These are phyloP conservation scores for Wickerhamomyces alni DNA, from an alignment of 805 yeast genomes.

Conservation along the genomic window DNA sequence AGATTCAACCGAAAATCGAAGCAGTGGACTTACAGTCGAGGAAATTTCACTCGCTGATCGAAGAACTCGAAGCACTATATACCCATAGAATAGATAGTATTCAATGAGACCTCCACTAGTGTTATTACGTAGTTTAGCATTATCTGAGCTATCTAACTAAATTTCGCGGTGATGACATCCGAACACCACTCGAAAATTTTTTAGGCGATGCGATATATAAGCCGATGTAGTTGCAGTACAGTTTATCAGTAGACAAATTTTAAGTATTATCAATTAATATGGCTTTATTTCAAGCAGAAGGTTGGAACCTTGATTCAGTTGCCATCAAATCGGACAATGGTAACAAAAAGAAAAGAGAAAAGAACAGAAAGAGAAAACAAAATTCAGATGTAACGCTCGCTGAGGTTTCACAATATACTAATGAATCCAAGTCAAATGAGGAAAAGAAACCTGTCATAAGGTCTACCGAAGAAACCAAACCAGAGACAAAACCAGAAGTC, in stretches of 20 bases:
- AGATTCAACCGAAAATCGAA: too few relatives aligned
- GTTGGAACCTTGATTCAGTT: constrained; percentile 64
- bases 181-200: constrained; percentile 1
- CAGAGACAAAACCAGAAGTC: constrained; percentile 4
- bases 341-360: constrained; percentile 23
- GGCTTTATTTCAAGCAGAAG: constrained; percentile 76
- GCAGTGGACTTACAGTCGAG: too few relatives aligned
- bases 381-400: constrained; percentile 7
- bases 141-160: too few relatives aligned
- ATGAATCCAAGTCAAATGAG: constrained; percentile 5
- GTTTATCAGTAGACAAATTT: too few relatives aligned
- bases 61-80: neutral
- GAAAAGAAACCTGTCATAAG: too few relatives aligned
- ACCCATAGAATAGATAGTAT: neutral
- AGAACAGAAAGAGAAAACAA: constrained; percentile 20
- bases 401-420: constrained; percentile 8
- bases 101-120: too few relatives aligned
- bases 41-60: too few relatives aligned
- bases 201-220: too few relatives aligned
- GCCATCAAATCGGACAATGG: constrained; percentile 41
- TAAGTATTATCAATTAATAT: constrained; percentile 28
- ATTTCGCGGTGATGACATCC: constrained; percentile 4
- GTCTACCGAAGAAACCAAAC: constrained; percentile 2
- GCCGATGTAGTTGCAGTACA: neutral
- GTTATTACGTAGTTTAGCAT: too few relatives aligned